Conservation (phyloP, 2,329 filamentous ascomycete genomes). For the Cephalotrichum gorgonifer region DNA sequence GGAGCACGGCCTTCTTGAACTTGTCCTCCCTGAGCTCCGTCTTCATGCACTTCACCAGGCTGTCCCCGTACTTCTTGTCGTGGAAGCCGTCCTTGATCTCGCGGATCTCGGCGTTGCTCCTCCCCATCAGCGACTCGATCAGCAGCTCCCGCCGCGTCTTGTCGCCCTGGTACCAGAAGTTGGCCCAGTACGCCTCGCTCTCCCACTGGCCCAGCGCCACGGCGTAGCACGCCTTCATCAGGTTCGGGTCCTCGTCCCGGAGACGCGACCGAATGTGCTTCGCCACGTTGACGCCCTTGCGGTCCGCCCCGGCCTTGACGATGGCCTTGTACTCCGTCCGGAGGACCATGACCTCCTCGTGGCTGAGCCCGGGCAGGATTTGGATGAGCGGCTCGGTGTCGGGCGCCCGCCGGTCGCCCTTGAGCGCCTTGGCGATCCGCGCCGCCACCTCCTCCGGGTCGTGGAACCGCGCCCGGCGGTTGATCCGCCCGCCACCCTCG, state of each 20-base stretch:
- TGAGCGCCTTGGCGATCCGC: conserved; percentile 65
- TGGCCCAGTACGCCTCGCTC: conserved; percentile 93
- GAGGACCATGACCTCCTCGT: conserved; percentile 80
- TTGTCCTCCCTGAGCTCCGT: conserved; percentile 92
- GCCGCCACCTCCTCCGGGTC: conserved; percentile 72
- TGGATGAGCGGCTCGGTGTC: conserved; percentile 66
- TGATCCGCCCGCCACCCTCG: conserved; percentile 20
- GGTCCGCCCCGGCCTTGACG: conserved; percentile 65
- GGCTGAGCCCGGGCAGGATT: conserved; percentile 72
- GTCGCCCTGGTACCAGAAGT: conserved; percentile 92
- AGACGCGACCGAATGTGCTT: conserved; percentile 72
- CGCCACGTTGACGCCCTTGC: conserved; percentile 72
- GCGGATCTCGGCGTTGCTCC: conserved; percentile 76
- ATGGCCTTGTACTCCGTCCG: conserved; percentile 84
- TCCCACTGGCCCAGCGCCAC: conserved; percentile 86
- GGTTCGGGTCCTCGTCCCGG: conserved; percentile 61
- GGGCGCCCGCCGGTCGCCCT: conserved; percentile 48
- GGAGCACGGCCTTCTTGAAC: conserved; percentile 79
- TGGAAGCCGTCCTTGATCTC: conserved; percentile 80
- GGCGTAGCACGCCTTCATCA: conserved; percentile 87
- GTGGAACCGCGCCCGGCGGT: conserved; percentile 66
- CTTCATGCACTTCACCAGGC: conserved; percentile 74
- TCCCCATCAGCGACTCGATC: conserved; percentile 87
- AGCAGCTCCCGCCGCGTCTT: conserved; percentile 77
- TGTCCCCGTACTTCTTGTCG: conserved; percentile 85